Evolutionary conservation across 805 yeast genomes (phyloP), one percentile per base, ranked within the genome.

Genomic region (Metschnikowia corniflorae): DNA sequence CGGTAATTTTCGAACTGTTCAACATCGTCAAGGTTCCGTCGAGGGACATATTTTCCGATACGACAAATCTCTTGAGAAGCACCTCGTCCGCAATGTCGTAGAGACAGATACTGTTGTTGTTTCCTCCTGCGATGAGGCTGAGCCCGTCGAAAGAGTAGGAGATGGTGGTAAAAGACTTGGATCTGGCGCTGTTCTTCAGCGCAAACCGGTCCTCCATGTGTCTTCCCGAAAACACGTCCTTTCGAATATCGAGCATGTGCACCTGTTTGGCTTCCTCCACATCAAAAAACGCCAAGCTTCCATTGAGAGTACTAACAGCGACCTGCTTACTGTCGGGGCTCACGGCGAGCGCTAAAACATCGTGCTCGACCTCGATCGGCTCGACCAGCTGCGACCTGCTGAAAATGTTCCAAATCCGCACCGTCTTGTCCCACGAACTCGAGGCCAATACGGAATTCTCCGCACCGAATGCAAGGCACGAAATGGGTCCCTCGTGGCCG

Each of bases 401-500:
- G 60, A 91, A 93, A 31, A 93, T 78, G 54, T 80, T 83, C 98
- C 98, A 93, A 8, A 93, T 71, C 49, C 98, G 72, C 13, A 89
- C 81, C 4, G 97, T 89, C 49, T 84, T 85, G 63, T 93, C 98
- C 98, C 98, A 93, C 16, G 95, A 83, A 2, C 96, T 94, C 40
- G 93, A 80, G 3, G 95, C 97, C 39, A 93, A 70, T 10, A 80
- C 70, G 3, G 80, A 68, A 42, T 78, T 84, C 52, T 88, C 95
- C 9, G 65, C 66, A 31, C 96, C 95, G 58, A 93, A 91, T 8
- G 91, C 77, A 26, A 93, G 68, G 46, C 87, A 79, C 1, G 96
- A 86, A 3, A 93, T 81, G 1, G 98, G 98, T 2, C 96, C 98
- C 50, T 85, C 95, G 61, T 93, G 98, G 8, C 98, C 98, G 5